phyloP scores from a whole-genome alignment of 1,284 basidiomycete genomes.

The Rhizoctonia solani region DNA sequence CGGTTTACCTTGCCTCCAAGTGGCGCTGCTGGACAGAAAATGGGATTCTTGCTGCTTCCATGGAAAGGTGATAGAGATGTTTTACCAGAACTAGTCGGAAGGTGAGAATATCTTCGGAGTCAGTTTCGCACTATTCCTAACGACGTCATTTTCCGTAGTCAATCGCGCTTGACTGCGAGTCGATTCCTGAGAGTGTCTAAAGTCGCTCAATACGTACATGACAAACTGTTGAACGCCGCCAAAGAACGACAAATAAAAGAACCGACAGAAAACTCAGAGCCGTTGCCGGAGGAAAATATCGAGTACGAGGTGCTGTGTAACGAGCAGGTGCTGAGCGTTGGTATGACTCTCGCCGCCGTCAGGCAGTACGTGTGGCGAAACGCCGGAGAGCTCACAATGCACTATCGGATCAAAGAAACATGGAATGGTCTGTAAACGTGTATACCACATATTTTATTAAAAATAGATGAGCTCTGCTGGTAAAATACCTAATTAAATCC shows the following conservation, averaged over 20 bases:
- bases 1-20: slow-evolving; percentile 59
- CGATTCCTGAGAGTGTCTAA: slow-evolving; percentile 85
- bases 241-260: not conserved
- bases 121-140: slow-evolving; percentile 35
- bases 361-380: slow-evolving; percentile 86
- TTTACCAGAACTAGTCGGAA: slow-evolving; percentile 75
- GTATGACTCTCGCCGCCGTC: slow-evolving; percentile 87
- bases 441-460: too few species aligned
- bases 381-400: slow-evolving; percentile 77
- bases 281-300: not conserved
- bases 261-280: not conserved
- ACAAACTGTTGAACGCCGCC: slow-evolving; percentile 69
- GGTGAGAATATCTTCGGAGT: slow-evolving; percentile 52
- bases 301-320: slow-evolving; percentile 86
- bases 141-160: slow-evolving; percentile 54
- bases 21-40: slow-evolving; percentile 60
- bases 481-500: too few species aligned
- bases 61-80: slow-evolving; percentile 62
- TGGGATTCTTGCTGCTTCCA: slow-evolving; percentile 88
- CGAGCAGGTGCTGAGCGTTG: slow-evolving; percentile 73
- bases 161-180: slow-evolving; percentile 86
- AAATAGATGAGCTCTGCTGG: too few species aligned
- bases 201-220: slow-evolving; percentile 72
- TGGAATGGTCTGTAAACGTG: not conserved
- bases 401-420: slow-evolving; percentile 67